phyloP scores from a whole-genome alignment of 176 grass and related monocot genomes.

The Zea luxurians region DNA sequence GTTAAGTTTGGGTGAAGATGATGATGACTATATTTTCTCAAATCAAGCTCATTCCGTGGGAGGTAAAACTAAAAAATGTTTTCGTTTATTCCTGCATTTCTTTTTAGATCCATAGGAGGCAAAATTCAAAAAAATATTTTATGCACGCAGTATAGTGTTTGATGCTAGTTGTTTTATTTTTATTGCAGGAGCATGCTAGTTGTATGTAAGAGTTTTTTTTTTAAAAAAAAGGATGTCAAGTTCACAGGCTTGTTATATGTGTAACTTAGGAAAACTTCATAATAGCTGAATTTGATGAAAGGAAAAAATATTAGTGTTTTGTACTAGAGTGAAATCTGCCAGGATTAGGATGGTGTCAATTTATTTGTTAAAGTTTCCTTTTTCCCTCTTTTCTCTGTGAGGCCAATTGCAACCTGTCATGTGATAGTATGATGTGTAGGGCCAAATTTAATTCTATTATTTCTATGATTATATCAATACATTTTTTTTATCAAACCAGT shows the following conservation, averaged over 20 bases:
- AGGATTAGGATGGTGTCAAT: neutral
- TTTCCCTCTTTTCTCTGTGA: neutral
- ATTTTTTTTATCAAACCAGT: neutral
- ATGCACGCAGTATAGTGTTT: neutral
- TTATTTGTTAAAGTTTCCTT: neutral
- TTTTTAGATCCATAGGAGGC: constrained; percentile 13
- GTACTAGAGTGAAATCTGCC: neutral
- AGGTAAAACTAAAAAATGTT: constrained; percentile 23
- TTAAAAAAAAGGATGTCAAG: neutral
- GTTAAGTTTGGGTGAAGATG: constrained; percentile 88
- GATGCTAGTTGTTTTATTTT: neutral
- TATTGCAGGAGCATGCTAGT: neutral
- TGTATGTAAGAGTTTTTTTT: neutral
- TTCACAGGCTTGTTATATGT: neutral
- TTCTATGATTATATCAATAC: neutral
- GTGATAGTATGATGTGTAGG: neutral
- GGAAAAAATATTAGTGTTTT: neutral
- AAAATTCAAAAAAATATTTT: neutral
- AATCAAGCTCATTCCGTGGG: constrained; percentile 30
- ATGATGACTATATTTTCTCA: constrained; percentile 78
- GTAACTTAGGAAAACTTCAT: neutral
- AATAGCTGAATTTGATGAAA: constrained; percentile 3
- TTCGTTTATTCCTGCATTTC: constrained; percentile 42
- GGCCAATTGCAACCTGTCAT: neutral
- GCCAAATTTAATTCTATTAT: neutral